These are phyloP conservation scores for Esteya vermicola DNA, from an alignment of 2,329 filamentous ascomycete species.

Conservation along the genomic window DNA sequence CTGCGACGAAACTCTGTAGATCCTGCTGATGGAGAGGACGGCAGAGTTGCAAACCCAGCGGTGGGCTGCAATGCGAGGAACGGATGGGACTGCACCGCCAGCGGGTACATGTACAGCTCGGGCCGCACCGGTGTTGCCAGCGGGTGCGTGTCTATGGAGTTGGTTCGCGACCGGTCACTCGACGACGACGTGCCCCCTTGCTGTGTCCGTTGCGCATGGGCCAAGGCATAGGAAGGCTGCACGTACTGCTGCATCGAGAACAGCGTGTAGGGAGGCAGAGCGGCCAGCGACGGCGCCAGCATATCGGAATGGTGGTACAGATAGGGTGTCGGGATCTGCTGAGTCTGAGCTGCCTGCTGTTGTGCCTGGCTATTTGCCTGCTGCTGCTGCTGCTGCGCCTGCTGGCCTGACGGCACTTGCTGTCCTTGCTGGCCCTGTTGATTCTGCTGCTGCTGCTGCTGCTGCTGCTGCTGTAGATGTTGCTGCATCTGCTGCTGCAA, in stretches of 20 bases:
- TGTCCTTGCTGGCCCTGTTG: constrained; percentile 26
- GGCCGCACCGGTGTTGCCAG: constrained; percentile 42
- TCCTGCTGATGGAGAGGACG: constrained; percentile 38
- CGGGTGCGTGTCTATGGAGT: constrained; percentile 48
- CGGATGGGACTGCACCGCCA: constrained; percentile 22
- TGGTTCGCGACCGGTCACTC: constrained; percentile 41
- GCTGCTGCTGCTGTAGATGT: constrained; percentile 18
- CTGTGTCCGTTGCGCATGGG: constrained; percentile 29
- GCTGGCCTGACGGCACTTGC: constrained; percentile 21
- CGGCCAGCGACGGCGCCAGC: constrained; percentile 11
- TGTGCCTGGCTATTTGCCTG: constrained; percentile 27
- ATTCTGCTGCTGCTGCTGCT: constrained; percentile 24
- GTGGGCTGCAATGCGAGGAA: constrained; percentile 26
- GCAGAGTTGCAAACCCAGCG: constrained; percentile 34
- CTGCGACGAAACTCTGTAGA: constrained; percentile 41
- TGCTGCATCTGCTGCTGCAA: constrained; percentile 31
- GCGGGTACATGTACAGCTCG: constrained; percentile 39
- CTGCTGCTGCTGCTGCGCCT: constrained; percentile 21
- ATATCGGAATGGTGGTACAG: constrained; percentile 17
- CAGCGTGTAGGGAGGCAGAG: constrained; percentile 28
- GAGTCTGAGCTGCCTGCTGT: constrained; percentile 22
- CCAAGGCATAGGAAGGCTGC: constrained; percentile 26
- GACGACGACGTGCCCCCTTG: constrained; percentile 19
- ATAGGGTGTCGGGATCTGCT: no score
- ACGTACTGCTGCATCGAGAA: constrained; percentile 31